These are phyloP conservation scores for Gracilaria caudata DNA, from an alignment of 23 red algal genomes.

Conservation along the genomic window DNA sequence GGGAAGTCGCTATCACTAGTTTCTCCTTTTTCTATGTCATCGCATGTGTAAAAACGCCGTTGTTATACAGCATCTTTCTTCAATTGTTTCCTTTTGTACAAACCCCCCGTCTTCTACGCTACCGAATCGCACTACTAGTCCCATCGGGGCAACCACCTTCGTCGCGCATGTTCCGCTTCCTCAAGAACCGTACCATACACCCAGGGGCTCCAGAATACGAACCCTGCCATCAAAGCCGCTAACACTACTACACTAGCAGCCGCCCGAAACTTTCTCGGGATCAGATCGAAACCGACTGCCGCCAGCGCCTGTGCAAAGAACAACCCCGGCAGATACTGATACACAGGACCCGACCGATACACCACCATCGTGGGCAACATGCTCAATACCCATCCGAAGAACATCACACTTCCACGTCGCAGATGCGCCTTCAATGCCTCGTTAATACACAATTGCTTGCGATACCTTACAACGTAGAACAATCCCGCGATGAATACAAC, in stretches of 20 bases:
- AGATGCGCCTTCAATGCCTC: constrained; percentile 46
- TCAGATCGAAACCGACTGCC: constrained; percentile 69
- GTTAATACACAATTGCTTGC: constrained; percentile 27
- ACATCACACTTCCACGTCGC: constrained; percentile 53
- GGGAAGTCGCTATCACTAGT: not conserved
- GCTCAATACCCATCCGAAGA: constrained; percentile 77
- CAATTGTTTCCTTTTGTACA: constrained; percentile 19
- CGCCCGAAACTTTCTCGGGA: constrained; percentile 37
- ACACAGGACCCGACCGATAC: constrained; percentile 79
- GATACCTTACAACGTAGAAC: constrained; percentile 68
- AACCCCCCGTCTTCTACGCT: not conserved
- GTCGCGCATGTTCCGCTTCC: constrained; percentile 49
- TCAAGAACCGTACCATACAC: constrained; percentile 71
- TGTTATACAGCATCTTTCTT: not conserved
- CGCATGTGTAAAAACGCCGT: not conserved
- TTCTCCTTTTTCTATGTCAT: not conserved
- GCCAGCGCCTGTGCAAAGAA: constrained; percentile 83
- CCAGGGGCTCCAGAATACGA: constrained; percentile 90
- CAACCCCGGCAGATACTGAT: constrained; percentile 90
- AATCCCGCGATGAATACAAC: constrained; percentile 48
- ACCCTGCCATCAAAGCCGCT: constrained; percentile 52
- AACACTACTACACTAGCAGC: constrained; percentile 4
- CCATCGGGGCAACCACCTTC: constrained; percentile 81
- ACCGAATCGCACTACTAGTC: constrained; percentile 31
- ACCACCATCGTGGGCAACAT: constrained; percentile 88